Percentiles rank a stretch among this genome's conserved stretches.
Evolutionary conservation across 2,329 filamentous ascomycete species (phyloP).

Genomic region (Plectosphaerella sp.): DNA sequence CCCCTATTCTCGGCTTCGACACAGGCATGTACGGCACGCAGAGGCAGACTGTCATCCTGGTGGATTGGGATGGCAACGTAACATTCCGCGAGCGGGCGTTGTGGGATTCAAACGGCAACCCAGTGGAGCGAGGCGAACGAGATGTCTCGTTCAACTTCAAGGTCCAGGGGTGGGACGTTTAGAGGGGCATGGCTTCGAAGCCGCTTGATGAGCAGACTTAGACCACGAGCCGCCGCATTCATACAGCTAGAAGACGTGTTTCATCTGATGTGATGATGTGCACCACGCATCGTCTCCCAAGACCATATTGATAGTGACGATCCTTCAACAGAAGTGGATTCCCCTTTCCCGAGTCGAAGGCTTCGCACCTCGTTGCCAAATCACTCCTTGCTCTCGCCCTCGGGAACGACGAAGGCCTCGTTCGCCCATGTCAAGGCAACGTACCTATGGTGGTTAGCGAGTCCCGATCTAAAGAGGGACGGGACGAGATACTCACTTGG

Average conservation of each 20-base stretch:
- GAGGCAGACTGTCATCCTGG: slow-evolving; percentile 57
- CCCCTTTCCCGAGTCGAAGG: too few species aligned
- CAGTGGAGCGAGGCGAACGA: slow-evolving; percentile 47
- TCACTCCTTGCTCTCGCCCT: slow-evolving; percentile 8
- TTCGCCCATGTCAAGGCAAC: slow-evolving; percentile 31
- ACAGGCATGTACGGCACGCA: slow-evolving; percentile 62
- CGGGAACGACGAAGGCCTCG: slow-evolving; percentile 31
- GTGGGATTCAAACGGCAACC: slow-evolving; percentile 54
- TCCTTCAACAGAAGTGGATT: too few species aligned
- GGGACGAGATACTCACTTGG: slow-evolving; percentile 45
- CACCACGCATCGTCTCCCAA: background rate
- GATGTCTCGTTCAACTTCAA: slow-evolving; percentile 53
- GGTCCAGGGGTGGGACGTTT: slow-evolving; percentile 47
- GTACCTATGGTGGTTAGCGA: slow-evolving; percentile 26
- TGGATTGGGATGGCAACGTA: slow-evolving; percentile 60
- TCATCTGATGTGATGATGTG: background rate
- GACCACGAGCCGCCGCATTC: too few species aligned
- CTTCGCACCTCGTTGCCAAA: background rate
- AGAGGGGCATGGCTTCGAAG: background rate
- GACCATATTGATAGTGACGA: too few species aligned
- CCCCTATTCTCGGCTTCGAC: slow-evolving; percentile 37
- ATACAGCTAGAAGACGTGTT: background rate
- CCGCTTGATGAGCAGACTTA: background rate
- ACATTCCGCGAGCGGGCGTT: slow-evolving; percentile 55
- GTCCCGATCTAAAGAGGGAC: background rate